Conservation (phyloP, 2,329 filamentous ascomycete genomes). For the Xylaria sp. region DNA sequence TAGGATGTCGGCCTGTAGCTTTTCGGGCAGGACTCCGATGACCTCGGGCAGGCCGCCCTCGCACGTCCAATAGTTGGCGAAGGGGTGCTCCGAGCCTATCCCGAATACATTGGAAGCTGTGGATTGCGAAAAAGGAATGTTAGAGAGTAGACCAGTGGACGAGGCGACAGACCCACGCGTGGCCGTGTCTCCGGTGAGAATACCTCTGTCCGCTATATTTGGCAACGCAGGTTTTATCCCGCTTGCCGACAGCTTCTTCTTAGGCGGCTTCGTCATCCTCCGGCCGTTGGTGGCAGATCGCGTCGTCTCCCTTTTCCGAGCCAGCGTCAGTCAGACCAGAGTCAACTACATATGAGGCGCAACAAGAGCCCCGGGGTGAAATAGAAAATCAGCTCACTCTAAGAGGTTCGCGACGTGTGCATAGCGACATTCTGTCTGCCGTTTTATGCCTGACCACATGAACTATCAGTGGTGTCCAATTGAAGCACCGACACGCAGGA, state of each 20-base stretch:
- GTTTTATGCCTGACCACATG: slow-evolving; percentile 71
- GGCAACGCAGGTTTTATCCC: slow-evolving; percentile 57
- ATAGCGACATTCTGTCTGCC: slow-evolving; percentile 80
- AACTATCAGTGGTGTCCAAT: slow-evolving; percentile 29
- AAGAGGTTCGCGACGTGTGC: slow-evolving; percentile 80
- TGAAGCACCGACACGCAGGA: slow-evolving; percentile 10
- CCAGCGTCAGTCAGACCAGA: slow-evolving; percentile 33
- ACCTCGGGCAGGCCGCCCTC: slow-evolving; percentile 79
- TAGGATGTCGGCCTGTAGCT: slow-evolving; percentile 78
- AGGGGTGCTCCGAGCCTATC: slow-evolving; percentile 81
- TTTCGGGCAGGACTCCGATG: slow-evolving; percentile 78
- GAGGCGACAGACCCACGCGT: slow-evolving; percentile 64
- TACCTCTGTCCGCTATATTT: slow-evolving; percentile 66
- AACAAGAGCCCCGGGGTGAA: not conserved
- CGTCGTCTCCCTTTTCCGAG: slow-evolving; percentile 62
- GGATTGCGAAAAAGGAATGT: slow-evolving; percentile 76
- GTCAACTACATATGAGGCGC: slow-evolving; percentile 7
- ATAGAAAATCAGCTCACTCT: slow-evolving; percentile 64
- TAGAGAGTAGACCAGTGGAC: slow-evolving; percentile 72
- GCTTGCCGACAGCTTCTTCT: slow-evolving; percentile 59
- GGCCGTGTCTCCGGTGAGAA: slow-evolving; percentile 57
- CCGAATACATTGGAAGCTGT: slow-evolving; percentile 82
- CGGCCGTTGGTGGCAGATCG: slow-evolving; percentile 79
- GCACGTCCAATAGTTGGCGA: slow-evolving; percentile 87
- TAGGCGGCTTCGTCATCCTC: slow-evolving; percentile 88